Evolutionary conservation across 164 flowering plant species (phyloP).

Genomic region (Annona cherimola): DNA sequence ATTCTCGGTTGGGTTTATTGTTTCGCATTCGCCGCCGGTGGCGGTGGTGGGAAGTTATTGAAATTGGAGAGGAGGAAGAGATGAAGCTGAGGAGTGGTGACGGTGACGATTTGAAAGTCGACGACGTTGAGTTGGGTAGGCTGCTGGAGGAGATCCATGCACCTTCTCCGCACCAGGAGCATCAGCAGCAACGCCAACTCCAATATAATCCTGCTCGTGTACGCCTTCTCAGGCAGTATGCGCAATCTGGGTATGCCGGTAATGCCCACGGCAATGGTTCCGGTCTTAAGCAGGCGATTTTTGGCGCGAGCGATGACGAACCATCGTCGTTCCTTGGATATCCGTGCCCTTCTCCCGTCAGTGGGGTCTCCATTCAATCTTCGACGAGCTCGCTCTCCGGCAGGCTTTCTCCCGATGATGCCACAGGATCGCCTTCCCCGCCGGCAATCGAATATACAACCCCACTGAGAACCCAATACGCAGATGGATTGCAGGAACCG

Average conservation of each 20-base stretch:
- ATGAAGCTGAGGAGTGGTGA: conserved; percentile 25
- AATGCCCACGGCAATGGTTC: conserved; percentile 13
- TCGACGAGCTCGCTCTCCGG: conserved; percentile 34
- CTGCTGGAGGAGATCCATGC: conserved; percentile 38
- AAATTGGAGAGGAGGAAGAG: not conserved
- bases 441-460: conserved; percentile 11
- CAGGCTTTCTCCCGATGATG: conserved; percentile 29
- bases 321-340: conserved; percentile 11
- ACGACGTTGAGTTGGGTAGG: conserved; percentile 29
- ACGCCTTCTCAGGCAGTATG: not conserved
- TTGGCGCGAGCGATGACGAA: conserved; percentile 29
- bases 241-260: not conserved
- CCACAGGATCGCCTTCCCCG: conserved; percentile 22
- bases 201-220: conserved; percentile 4
- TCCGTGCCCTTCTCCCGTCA: conserved; percentile 30
- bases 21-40: not conserved
- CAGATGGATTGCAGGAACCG: conserved; percentile 13
- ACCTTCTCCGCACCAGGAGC: conserved; percentile 22
- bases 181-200: conserved; percentile 7
- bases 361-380: conserved; percentile 26
- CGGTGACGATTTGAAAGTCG: conserved; percentile 24
- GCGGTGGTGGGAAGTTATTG: not conserved
- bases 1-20: not conserved
- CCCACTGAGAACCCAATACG: conserved; percentile 6
- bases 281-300: conserved; percentile 8